phyloP scores from a whole-genome alignment of 2,329 filamentous ascomycete genomes.

The Colletotrichum tabaci region DNA sequence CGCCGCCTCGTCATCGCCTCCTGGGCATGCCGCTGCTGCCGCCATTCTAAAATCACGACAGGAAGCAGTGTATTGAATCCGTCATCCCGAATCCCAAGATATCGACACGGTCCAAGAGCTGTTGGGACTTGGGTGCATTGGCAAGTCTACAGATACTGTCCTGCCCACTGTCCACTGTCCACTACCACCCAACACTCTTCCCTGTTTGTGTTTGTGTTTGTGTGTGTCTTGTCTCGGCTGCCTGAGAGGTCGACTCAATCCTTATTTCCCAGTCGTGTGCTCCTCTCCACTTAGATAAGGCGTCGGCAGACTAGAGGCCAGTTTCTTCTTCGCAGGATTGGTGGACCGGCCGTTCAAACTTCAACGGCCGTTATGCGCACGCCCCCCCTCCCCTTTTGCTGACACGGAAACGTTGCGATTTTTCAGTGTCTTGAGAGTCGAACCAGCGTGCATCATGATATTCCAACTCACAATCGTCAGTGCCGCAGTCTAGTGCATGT shows the following conservation, averaged over 20 bases:
- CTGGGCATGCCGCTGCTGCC: not conserved
- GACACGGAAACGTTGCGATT: conserved; percentile 15
- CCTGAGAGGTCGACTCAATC: conserved; percentile 31
- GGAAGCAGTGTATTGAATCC: conserved; percentile 23
- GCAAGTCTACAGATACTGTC: conserved; percentile 32
- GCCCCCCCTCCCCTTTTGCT: conserved; percentile 6
- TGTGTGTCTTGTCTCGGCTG: conserved; percentile 33
- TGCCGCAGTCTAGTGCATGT: not conserved
- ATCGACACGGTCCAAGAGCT: not conserved
- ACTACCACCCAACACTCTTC: conserved; percentile 15
- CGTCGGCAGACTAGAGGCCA: conserved; percentile 39
- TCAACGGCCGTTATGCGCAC: conserved; percentile 31
- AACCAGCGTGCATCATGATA: conserved; percentile 19
- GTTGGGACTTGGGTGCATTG: conserved; percentile 14
- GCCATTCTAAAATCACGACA: not conserved
- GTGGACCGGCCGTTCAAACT: conserved; percentile 33
- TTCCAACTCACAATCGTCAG: not conserved
- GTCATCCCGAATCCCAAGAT: conserved; percentile 5
- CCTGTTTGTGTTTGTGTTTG: conserved; percentile 15
- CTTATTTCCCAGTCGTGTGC: conserved; percentile 16
- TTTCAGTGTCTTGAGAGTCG: conserved; percentile 25
- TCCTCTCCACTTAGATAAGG: conserved; percentile 42
- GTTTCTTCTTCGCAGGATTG: conserved; percentile 29
- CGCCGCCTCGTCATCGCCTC: not conserved
- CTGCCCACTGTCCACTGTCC: not conserved